Base-by-base conservation (phyloP, 2,329 filamentous ascomycete genomes). In the Penicillium palitans region DNA sequence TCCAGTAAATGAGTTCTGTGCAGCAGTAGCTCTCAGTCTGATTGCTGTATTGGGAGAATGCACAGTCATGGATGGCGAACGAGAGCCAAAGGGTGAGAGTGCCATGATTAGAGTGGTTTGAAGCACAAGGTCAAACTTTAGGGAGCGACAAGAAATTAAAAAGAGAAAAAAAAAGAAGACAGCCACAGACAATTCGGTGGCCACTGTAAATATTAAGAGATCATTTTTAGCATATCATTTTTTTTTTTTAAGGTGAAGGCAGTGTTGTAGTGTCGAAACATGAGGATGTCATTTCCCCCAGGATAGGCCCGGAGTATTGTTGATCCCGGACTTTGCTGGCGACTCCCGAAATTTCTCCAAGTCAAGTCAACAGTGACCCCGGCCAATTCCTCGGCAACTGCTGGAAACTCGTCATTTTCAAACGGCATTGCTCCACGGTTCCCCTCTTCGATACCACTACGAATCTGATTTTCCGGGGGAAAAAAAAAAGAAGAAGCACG, bases 71-170 rank as follows among this genome's bases (percentile, higher is more conserved):
- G 73, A 71, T 15, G 76, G 73, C 9, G 77, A 75, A 42, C 68
- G 72, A 44, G 75, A 69, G 61, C 72, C 61, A 24, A 79, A 71
- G 47, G 79, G 79, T 58, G 79, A 81, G 17, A 76, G 69, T 31
- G 75, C 73, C 78, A 79, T 76, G 27, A n/a, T 42, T 59, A 50
- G 15, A 5, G n/a, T 7, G 31, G 44, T 45, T 39, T 44, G 48
- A 40, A 52, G 39, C 9, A 39, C 31, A 35, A 47, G 49, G 25
- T 42, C 37, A 52, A 59, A 49, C 15, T 37, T 19, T 40, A 27
- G 35, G 8, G 25, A 31, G 19, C 4, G 17, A 52, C 27, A 47
- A 29, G 42, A n/a, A 53, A 19, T 25, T 25, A n/a, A 15, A 27
- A 46, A 2, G 46, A 24, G 41, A 2, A 31, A 12, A 31, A 51